A percentile compares a stretch with the other conserved stretches of the same genome.
Evolutionary conservation across 495 filamentous ascomycete species (phyloP).

Genomic region (Aspergillus campestris): DNA sequence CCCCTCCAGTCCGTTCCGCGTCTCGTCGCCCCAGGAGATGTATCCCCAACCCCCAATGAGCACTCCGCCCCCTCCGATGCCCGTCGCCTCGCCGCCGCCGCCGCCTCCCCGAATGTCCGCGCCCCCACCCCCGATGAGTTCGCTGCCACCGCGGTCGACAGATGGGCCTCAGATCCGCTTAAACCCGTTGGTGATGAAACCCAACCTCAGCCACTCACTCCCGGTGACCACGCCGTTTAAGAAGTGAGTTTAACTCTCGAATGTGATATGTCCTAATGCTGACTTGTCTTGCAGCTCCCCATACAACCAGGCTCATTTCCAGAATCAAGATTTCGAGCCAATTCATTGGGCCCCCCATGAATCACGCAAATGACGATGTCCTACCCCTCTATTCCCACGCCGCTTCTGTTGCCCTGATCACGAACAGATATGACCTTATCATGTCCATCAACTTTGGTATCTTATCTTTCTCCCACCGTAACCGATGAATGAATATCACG

Average conservation of each 20-base stretch:
- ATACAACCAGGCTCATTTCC: constrained; percentile 77
- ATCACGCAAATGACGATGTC: constrained; percentile 17
- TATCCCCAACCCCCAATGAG: constrained; percentile 29
- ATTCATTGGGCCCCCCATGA: constrained; percentile 39
- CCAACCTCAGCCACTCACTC: constrained; percentile 35
- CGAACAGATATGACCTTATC: background rate
- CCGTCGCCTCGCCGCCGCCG: constrained; percentile 26
- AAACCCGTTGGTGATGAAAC: constrained; percentile 43
- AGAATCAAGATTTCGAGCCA: constrained; percentile 78
- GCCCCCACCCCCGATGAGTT: constrained; percentile 30
- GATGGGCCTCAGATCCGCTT: constrained; percentile 37
- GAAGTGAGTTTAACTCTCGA: constrained; percentile 21
- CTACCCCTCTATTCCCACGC: background rate
- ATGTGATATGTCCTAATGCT: constrained; percentile 35
- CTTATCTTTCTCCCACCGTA: constrained; percentile 1
- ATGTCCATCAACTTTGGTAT: background rate
- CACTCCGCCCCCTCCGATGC: constrained; percentile 22
- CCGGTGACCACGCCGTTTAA: constrained; percentile 39
- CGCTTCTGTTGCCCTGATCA: background rate
- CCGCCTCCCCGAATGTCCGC: constrained; percentile 21
- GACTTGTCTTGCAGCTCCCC: constrained; percentile 52
- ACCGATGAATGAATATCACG: constrained; percentile 1
- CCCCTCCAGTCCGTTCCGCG: constrained; percentile 38
- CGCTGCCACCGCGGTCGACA: constrained; percentile 28
- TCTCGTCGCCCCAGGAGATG: constrained; percentile 33